Conservation (phyloP, 2,329 filamentous ascomycete genomes). For the Akanthomyces muscarius region DNA sequence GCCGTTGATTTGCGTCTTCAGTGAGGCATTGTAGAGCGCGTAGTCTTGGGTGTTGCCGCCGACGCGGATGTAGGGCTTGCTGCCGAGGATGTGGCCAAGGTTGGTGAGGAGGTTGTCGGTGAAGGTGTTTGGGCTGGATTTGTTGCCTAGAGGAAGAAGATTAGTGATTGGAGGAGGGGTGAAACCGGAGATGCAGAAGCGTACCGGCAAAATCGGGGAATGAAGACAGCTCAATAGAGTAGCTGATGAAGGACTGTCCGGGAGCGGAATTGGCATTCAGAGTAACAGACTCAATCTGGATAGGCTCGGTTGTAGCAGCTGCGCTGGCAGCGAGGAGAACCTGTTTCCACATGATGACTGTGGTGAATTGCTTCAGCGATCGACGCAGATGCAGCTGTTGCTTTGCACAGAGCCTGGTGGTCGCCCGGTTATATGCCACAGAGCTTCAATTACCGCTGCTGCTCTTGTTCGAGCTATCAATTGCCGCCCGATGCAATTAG, state of each 20-base stretch:
- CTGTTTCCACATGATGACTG: conserved; percentile 5
- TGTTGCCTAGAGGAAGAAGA: conserved; percentile 39
- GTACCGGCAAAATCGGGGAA: conserved; percentile 49
- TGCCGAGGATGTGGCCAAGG: conserved; percentile 48
- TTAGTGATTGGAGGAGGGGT: neutral
- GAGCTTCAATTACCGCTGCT: neutral
- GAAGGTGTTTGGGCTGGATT: conserved; percentile 53
- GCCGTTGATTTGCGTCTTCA: conserved; percentile 48
- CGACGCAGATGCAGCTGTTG: too few relatives aligned
- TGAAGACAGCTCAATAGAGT: conserved; percentile 48
- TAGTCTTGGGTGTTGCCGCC: conserved; percentile 67
- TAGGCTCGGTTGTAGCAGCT: neutral
- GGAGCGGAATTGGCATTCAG: conserved; percentile 23
- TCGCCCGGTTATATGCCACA: neutral
- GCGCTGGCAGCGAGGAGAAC: neutral
- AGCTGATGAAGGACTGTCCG: conserved; percentile 42
- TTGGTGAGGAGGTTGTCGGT: conserved; percentile 58
- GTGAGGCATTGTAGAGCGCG: conserved; percentile 53
- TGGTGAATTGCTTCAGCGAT: neutral
- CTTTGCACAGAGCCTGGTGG: neutral
- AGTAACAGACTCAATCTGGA: neutral
- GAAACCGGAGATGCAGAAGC: neutral
- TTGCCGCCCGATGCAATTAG: neutral
- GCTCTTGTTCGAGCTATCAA: neutral
- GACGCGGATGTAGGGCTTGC: conserved; percentile 57